A percentile compares a stretch with the other conserved stretches of the same genome.
phyloP scores from a whole-genome alignment of 495 filamentous ascomycete genomes.

The Melanomma pulvis-pyrius region DNA sequence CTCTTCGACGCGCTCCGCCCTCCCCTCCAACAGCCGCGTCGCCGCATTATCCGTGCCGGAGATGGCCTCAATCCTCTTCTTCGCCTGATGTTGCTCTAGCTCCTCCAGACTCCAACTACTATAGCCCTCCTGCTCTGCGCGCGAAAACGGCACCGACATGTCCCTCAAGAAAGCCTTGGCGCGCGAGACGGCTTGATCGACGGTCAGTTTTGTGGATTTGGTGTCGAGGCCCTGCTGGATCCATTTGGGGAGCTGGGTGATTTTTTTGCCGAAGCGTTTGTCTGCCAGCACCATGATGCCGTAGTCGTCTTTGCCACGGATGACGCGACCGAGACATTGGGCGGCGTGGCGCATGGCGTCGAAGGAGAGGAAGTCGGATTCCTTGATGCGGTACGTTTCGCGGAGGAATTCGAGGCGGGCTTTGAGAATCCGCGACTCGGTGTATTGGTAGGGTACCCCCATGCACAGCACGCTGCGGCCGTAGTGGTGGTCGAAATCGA shows the following conservation, averaged over 20 bases:
- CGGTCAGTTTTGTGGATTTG: slow-evolving; percentile 82
- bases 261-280: slow-evolving; percentile 85
- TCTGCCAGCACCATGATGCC: slow-evolving; percentile 98
- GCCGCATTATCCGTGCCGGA: slow-evolving; percentile 63
- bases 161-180: slow-evolving; percentile 86
- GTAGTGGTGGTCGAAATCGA: slow-evolving; percentile 99
- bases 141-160: slow-evolving; percentile 88
- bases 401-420: slow-evolving; percentile 93
- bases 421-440: slow-evolving; percentile 94
- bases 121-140: slow-evolving; percentile 83
- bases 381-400: slow-evolving; percentile 94
- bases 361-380: slow-evolving; percentile 98
- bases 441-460: slow-evolving; percentile 98
- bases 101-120: slow-evolving; percentile 87
- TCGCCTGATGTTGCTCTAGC: slow-evolving; percentile 74
- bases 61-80: slow-evolving; percentile 66
- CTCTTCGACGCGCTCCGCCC: slow-evolving; percentile 9
- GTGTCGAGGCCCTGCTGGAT: slow-evolving; percentile 88
- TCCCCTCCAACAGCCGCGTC: slow-evolving; percentile 64
- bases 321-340: slow-evolving; percentile 92
- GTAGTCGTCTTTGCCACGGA: slow-evolving; percentile 97
- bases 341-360: slow-evolving; percentile 98
- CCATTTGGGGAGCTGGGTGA: slow-evolving; percentile 92
- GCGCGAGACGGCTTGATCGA: slow-evolving; percentile 88
- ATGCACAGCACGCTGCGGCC: slow-evolving; percentile 96